Percentiles rank a stretch among this genome's conserved stretches.
Evolutionary conservation across 805 yeast species (phyloP).

Genomic region (Kazachstania bromeliacearum): DNA sequence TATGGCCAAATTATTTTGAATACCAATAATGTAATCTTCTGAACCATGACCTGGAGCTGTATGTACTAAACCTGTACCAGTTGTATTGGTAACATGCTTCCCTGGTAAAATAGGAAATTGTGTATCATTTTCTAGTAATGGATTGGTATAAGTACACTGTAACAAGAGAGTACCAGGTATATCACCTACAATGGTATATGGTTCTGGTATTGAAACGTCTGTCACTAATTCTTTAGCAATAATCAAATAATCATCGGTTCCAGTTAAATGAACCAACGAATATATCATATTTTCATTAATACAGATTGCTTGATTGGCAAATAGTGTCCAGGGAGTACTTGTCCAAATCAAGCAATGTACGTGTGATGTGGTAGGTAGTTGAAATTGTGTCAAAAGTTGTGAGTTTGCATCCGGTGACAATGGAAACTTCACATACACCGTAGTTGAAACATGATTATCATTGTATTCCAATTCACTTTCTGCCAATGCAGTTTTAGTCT

Average conservation of each 20-base stretch:
- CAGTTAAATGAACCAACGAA: slow-evolving; percentile 34
- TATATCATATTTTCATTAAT: slow-evolving; percentile 52
- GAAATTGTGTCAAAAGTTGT: background rate
- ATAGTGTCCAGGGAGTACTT: slow-evolving; percentile 96
- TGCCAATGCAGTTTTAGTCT: slow-evolving; percentile 87
- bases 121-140: slow-evolving; percentile 35
- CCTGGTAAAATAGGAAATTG: slow-evolving; percentile 58
- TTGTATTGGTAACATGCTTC: slow-evolving; percentile 63
- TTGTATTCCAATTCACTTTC: slow-evolving; percentile 94
- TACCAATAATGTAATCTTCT: slow-evolving; percentile 77
- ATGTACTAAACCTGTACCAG: slow-evolving; percentile 95
- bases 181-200: slow-evolving; percentile 12
- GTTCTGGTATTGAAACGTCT: slow-evolving; percentile 22
- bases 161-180: slow-evolving; percentile 38
- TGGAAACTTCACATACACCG: slow-evolving; percentile 65
- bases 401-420: slow-evolving; percentile 20
- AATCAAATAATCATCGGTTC: slow-evolving; percentile 37
- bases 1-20: slow-evolving; percentile 44
- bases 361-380: slow-evolving; percentile 2
- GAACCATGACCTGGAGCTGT: slow-evolving; percentile 97
- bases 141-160: slow-evolving; percentile 44
- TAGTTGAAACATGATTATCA: slow-evolving; percentile 54
- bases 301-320: slow-evolving; percentile 78
- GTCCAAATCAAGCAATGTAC: slow-evolving; percentile 72
- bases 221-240: slow-evolving; percentile 47